Conservation (phyloP, 345 rosid species). For the Populus ilicifolia region DNA sequence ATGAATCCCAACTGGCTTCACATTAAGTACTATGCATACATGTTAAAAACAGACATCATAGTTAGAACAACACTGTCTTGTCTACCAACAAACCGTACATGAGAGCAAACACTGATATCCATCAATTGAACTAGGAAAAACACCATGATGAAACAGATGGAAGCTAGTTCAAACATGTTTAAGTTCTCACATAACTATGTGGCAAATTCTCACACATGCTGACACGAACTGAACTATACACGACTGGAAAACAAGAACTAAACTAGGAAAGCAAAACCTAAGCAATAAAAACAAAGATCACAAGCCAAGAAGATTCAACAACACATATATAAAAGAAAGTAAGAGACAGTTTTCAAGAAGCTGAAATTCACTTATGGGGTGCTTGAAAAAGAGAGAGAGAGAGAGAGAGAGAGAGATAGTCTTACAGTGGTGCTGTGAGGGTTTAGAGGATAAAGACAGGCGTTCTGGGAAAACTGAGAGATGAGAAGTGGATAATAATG, state of each 20-base stretch:
- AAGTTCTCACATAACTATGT: too few relatives aligned
- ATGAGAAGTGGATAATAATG: slow-evolving; percentile 25
- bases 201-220: too few relatives aligned
- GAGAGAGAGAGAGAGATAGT: slow-evolving; percentile 6
- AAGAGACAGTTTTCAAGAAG: not conserved
- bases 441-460: slow-evolving; percentile 15
- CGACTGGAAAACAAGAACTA: too few relatives aligned
- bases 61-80: not conserved
- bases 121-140: too few relatives aligned
- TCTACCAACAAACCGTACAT: not conserved
- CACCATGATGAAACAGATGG: too few relatives aligned
- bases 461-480: slow-evolving; percentile 31
- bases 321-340: not conserved
- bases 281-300: not conserved
- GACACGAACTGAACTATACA: too few relatives aligned
- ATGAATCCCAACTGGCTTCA: slow-evolving; percentile 29
- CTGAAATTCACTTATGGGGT: not conserved
- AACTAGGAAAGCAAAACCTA: not conserved
- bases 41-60: not conserved
- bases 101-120: not conserved
- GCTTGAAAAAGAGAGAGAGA: not conserved
- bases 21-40: slow-evolving; percentile 12
- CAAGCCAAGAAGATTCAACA: not conserved
- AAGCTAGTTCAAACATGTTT: too few relatives aligned
- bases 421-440: slow-evolving; percentile 31